phyloP scores from a whole-genome alignment of 805 yeast species.

The Maudiozyma pseudohumilis region DNA sequence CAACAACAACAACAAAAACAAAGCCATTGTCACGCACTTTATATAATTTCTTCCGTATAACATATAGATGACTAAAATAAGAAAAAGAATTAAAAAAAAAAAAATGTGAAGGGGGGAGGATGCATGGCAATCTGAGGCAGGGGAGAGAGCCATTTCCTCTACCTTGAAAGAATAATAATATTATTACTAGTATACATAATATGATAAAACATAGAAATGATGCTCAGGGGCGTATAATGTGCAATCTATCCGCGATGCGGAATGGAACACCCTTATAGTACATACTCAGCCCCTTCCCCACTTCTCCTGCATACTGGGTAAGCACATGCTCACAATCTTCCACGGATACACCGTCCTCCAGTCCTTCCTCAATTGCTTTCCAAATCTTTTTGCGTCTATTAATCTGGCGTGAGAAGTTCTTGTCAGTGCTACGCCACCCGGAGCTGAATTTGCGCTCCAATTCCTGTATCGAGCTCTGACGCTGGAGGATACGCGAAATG shows the following conservation, averaged over 20 bases:
- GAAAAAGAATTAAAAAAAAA: background rate
- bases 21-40: background rate
- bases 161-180: background rate
- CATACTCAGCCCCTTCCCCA: constrained; percentile 20
- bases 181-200: background rate
- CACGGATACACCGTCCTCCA: constrained; percentile 17
- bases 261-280: constrained; percentile 27
- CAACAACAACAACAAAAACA: background rate
- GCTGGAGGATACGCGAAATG: constrained; percentile 12
- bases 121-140: too few relatives aligned
- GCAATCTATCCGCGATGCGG: constrained; percentile 10
- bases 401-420: constrained; percentile 26
- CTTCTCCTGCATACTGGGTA: constrained; percentile 17
- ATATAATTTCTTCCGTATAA: background rate
- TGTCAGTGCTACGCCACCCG: constrained; percentile 24
- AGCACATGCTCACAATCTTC: constrained; percentile 16
- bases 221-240: background rate
- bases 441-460: constrained; percentile 21
- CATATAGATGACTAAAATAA: background rate
- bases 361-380: constrained; percentile 23
- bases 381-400: constrained; percentile 26
- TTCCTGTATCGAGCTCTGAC: constrained; percentile 19
- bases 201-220: too few relatives aligned
- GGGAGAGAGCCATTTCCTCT: too few relatives aligned
- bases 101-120: too few relatives aligned